phyloP scores from a whole-genome alignment of 208 protist species.

The Novymonas esmeraldas region DNA sequence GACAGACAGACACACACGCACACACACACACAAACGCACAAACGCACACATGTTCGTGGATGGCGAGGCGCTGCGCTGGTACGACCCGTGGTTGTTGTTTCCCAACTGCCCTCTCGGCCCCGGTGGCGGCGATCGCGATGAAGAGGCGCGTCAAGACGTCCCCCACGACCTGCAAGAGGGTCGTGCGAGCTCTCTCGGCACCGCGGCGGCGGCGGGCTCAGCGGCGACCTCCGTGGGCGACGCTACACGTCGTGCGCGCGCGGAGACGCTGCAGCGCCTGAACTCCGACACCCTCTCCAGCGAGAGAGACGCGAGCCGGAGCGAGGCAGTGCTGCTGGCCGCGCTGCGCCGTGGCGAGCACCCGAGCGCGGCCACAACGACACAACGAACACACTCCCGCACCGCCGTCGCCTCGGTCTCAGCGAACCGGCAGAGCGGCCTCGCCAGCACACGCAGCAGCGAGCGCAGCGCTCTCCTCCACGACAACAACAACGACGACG shows the following conservation, averaged over 20 bases:
- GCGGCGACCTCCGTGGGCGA: neutral
- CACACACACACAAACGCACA: no score
- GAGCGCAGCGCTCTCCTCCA: no score
- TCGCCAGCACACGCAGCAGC: no score
- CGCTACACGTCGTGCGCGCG: slow-evolving; percentile 10
- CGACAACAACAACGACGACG: no score
- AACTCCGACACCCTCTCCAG: slow-evolving; percentile 21
- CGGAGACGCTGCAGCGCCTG: slow-evolving; percentile 15
- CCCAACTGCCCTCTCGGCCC: slow-evolving; percentile 18
- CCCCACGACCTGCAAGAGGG: no score
- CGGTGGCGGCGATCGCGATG: neutral
- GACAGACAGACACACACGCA: no score
- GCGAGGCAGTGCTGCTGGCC: slow-evolving; percentile 5
- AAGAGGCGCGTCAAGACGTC: neutral
- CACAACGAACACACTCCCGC: no score
- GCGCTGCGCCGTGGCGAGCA: slow-evolving; percentile 9
- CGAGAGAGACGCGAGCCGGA: slow-evolving; percentile 12
- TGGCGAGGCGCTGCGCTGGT: slow-evolving; percentile 44
- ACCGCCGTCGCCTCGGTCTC: no score
- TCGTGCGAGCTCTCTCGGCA: no score
- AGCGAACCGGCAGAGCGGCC: no score
- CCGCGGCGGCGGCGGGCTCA: no score
- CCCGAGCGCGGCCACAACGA: no score
- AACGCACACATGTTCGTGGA: slow-evolving; percentile 38
- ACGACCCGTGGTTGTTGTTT: slow-evolving; percentile 43